Evolutionary conservation across 2,329 filamentous ascomycete genomes (phyloP), one percentile per base, ranked within the genome.

Genomic region (Clarireedia paspali): DNA sequence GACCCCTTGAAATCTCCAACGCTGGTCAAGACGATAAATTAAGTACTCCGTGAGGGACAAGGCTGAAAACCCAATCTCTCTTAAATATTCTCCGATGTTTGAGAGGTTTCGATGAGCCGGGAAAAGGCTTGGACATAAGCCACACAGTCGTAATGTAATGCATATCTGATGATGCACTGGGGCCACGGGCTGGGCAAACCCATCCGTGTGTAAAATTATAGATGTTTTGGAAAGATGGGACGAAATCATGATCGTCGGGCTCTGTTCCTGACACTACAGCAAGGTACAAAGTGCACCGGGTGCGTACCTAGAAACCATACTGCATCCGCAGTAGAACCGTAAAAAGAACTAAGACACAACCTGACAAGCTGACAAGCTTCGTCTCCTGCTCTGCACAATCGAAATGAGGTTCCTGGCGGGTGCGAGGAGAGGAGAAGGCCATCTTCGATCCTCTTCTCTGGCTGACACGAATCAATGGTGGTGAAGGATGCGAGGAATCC

Each of bases 61-160:
- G 53, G 53, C 53, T 55, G 53, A 55, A 51, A 36, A 27, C 9
- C 44, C 44, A 55, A 55, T 50, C 53, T 50, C 53, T 55, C 36
- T 50, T 24, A 42, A 55, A 36, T 50, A 55, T 55, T 50, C 26
- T 50, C 53, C 53, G 53, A 45, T 38, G 52, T 42, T 49, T 55
- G 47, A 55, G 47, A 23, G 46, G 23, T 23, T 27, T 47, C 20
- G 23, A 27, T 15, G 17, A 44, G 17, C 40, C 40, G 17, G 23
- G 40, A 20, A 44, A 17, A 44, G n/a, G 40, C 23, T 14, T 26
- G 14, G 27, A 15, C 9, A 26, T 5, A 45, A 55, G 50, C 38
- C 47, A 34, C 47, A 45, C 47, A 50, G 49, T 55, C 27, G 47
- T 50, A 45, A 20, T 44, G 26, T 50, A 17, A 38, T 36, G 53